A percentile compares a stretch with the other conserved stretches of the same genome.
phyloP scores from a whole-genome alignment of 495 filamentous ascomycete genomes.

The Penicillium lividum region DNA sequence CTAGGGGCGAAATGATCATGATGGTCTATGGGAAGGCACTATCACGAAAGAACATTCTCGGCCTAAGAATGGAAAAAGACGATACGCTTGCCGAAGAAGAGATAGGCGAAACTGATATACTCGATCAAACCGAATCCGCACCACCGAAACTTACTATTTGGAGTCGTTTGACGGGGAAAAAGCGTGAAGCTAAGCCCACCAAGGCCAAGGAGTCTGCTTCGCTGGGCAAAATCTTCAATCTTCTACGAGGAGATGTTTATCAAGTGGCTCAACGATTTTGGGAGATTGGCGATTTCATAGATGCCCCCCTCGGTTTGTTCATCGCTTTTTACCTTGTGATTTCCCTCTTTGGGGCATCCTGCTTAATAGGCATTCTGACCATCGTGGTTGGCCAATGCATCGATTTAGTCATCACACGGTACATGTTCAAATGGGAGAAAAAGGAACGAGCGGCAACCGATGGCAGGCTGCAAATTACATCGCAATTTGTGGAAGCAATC shows the following conservation, averaged over 20 bases:
- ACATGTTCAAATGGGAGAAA: conserved; percentile 62
- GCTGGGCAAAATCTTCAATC: conserved; percentile 81
- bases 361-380: conserved; percentile 67
- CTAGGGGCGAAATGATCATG: conserved; percentile 81
- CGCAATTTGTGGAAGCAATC: conserved; percentile 80
- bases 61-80: conserved; percentile 27
- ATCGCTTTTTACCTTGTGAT: conserved; percentile 70
- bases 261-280: conserved; percentile 81
- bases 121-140: background rate
- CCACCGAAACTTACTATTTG: conserved; percentile 15
- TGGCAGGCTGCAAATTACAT: conserved; percentile 67
- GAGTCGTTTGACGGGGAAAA: conserved; percentile 5
- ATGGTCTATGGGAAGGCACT: conserved; percentile 87
- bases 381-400: conserved; percentile 63
- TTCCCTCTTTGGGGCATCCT: conserved; percentile 76
- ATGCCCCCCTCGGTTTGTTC: conserved; percentile 66
- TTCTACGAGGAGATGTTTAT: conserved; percentile 78
- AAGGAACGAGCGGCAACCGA: conserved; percentile 68
- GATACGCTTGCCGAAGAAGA: conserved; percentile 6
- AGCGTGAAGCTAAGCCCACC: conserved; percentile 18
- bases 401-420: conserved; percentile 62
- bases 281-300: conserved; percentile 70
- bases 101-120: conserved; percentile 1
- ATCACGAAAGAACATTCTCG: conserved; percentile 67
- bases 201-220: conserved; percentile 61